A percentile compares a stretch with the other conserved stretches of the same genome.
These are phyloP conservation scores for Eustoma russellianum DNA, from an alignment of 257 asterid species.

Conservation along the genomic window DNA sequence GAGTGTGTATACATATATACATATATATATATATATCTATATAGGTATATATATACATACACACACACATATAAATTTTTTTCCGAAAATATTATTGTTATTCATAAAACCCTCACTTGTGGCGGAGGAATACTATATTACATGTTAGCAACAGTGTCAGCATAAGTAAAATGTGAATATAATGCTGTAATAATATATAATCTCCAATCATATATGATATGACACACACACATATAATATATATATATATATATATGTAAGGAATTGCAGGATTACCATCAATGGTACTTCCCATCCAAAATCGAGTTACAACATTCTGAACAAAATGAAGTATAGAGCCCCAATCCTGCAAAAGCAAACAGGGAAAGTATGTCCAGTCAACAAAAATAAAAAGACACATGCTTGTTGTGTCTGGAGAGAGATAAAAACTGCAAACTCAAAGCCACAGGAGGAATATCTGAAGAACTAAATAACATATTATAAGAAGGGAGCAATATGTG, in stretches of 20 bases:
- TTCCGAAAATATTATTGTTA: no score
- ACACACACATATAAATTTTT: no score
- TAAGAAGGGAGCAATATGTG: neutral
- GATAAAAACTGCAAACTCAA: neutral
- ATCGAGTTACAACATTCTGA: constrained; percentile 39
- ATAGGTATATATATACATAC: no score
- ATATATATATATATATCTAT: neutral
- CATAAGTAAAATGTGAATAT: no score
- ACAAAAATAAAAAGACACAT: neutral
- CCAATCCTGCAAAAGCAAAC: constrained; percentile 61
- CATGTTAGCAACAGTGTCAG: no score
- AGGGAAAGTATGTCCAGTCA: neutral
- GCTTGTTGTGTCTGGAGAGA: neutral
- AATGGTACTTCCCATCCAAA: constrained; percentile 49
- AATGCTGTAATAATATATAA: no score
- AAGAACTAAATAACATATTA: neutral
- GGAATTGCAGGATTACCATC: constrained; percentile 45
- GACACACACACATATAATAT: no score
- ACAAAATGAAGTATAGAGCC: constrained; percentile 49
- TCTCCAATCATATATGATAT: no score
- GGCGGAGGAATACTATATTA: no score
- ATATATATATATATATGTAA: constrained; percentile 3
- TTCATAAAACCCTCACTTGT: no score
- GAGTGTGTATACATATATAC: no score
- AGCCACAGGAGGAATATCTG: neutral